Base-by-base conservation (phyloP, 495 filamentous ascomycete genomes). In the Letharia columbiana region DNA sequence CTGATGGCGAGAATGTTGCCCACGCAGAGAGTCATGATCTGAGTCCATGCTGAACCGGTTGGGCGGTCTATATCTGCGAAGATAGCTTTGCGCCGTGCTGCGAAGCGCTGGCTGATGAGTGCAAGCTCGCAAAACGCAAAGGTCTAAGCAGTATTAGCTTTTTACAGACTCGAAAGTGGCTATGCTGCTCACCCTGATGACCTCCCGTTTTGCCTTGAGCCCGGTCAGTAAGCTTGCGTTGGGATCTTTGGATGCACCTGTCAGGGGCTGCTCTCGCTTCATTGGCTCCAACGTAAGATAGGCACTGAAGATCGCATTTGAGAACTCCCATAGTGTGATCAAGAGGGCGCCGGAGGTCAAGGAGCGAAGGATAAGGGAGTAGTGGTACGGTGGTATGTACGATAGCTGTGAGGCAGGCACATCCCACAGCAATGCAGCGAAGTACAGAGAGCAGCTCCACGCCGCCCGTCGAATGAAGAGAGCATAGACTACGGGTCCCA, bases 111-210 rank as follows among this genome's bases (percentile, higher is more conserved):
- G 60, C 90, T 86, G 68, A 97, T 95, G 65, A 88, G 82, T 40
- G 83, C 81, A 28, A 98, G 80, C 73, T 98, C 94, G 89, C 92
- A 95, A 77, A 96, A 91, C 35, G 94, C 93, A 73, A 93, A 93
- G 6, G 84, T 77, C 78, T 91, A 78, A 15, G 3, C 59, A 39
- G 9, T 64, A 77, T 69, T 78, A 71, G 67, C 64, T 35, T 11
- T 39, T 61, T 20, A 42, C 60, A 12, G 63, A 52, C 33, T 73
- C 67, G 35, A 62, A 50, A 56, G 3, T 47, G 17, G 23, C 11
- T 58, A 35, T 20, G 52, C 13, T 56, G 72, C 77, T 70, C 79
- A 82, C 86, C 77, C 77, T 82, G 47, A 82, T 79, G n/a, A 84
- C 71, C 50, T 84, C 76, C 67, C 88, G 90, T 74, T 84, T 92